phyloP scores from a whole-genome alignment of 2,329 filamentous ascomycete species.

The Diaporthe humulicola region DNA sequence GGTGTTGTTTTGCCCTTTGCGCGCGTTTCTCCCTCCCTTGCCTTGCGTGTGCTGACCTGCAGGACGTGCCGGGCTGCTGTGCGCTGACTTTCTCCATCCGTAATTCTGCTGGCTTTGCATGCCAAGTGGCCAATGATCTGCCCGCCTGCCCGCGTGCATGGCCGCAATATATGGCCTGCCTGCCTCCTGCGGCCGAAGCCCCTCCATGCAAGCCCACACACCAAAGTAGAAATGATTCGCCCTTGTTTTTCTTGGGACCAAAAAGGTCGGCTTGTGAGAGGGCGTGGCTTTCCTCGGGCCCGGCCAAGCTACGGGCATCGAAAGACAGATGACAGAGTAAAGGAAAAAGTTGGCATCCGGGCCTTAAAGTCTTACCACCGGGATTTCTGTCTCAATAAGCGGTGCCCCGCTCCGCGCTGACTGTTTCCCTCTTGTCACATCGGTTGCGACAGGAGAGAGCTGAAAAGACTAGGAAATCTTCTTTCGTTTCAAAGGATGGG shows the following conservation, averaged over 20 bases:
- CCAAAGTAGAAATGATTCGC: conserved; percentile 32
- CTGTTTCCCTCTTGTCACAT: conserved; percentile 20
- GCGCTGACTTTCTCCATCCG: conserved; percentile 13
- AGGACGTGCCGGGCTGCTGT: not conserved
- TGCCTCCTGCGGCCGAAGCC: conserved; percentile 26
- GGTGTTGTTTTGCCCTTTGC: not conserved
- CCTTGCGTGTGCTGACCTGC: conserved; percentile 5
- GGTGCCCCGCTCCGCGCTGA: conserved; percentile 22
- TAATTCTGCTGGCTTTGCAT: conserved; percentile 17
- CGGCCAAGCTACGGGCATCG: conserved; percentile 19
- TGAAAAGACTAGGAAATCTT: not conserved
- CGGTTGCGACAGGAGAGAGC: conserved; percentile 12
- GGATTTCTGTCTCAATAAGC: conserved; percentile 3
- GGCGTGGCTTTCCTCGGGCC: conserved; percentile 4
- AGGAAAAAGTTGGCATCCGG: conserved; percentile 17
- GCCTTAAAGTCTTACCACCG: conserved; percentile 7
- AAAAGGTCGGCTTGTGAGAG: conserved; percentile 16
- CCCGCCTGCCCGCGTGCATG: conserved; percentile 13
- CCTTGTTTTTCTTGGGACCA: not conserved
- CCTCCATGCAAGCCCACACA: conserved; percentile 29
- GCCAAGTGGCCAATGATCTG: conserved; percentile 12
- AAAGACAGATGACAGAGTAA: conserved; percentile 16
- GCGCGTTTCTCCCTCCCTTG: conserved; percentile 30
- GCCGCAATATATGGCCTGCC: conserved; percentile 33
- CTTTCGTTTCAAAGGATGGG: conserved; percentile 17